Conservation (phyloP, 1,284 basidiomycete genomes). For the Fomitopsis pinicola region DNA sequence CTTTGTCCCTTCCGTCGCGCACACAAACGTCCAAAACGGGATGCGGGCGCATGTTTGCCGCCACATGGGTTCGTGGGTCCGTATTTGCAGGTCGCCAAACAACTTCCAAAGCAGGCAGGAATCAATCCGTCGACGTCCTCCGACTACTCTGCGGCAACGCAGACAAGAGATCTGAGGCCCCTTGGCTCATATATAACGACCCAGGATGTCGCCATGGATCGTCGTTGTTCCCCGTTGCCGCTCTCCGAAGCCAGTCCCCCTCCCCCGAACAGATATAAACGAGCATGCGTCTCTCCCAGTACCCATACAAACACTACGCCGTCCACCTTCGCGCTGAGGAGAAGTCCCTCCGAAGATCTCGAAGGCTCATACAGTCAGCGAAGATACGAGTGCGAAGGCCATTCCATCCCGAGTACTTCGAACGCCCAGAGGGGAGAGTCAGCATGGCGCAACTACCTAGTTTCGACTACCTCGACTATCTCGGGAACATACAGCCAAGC, state of each 20-base stretch:
- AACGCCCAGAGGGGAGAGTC: background rate
- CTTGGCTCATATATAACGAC: background rate
- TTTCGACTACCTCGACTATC: background rate
- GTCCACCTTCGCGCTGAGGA: background rate
- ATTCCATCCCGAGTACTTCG: background rate
- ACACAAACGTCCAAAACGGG: background rate
- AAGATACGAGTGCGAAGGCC: constrained; percentile 1
- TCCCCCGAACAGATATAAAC: background rate
- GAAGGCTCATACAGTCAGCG: constrained; percentile 3
- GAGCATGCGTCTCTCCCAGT: background rate
- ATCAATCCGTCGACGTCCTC: constrained; percentile 1
- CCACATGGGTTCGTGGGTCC: constrained; percentile 9
- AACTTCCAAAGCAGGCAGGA: constrained; percentile 7
- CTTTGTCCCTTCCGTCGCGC: constrained; percentile 3
- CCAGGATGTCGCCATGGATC: background rate
- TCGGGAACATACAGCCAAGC: background rate
- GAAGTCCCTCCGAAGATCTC: constrained; percentile 1
- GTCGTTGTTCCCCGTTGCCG: background rate
- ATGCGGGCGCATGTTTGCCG: constrained; percentile 2
- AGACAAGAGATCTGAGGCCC: background rate
- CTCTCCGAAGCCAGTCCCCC: background rate
- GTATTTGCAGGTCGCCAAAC: constrained; percentile 8
- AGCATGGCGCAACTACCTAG: background rate
- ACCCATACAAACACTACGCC: background rate
- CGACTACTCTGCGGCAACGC: background rate